These are phyloP conservation scores for Coemansia umbellata DNA, from an alignment of 192 early-diverging fungal species.

Conservation along the genomic window DNA sequence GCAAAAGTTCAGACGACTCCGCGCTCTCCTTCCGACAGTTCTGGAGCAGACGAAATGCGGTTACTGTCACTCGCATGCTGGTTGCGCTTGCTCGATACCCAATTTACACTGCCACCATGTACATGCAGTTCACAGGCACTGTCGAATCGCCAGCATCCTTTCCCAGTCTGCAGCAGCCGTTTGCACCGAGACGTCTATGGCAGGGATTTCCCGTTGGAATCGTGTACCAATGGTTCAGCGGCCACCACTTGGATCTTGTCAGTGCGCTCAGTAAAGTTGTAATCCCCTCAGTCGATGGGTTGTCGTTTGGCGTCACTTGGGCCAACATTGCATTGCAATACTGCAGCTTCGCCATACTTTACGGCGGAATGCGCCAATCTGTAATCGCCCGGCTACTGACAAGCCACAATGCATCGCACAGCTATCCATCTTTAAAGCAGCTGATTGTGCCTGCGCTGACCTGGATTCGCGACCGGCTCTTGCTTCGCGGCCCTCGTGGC, in stretches of 20 bases:
- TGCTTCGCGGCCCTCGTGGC: slow-evolving; percentile 16
- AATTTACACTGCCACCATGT: slow-evolving; percentile 18
- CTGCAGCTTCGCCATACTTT: slow-evolving; percentile 11
- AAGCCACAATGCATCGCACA: neutral
- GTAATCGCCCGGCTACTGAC: slow-evolving; percentile 12
- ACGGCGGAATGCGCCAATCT: slow-evolving; percentile 32
- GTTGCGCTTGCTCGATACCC: slow-evolving; percentile 19
- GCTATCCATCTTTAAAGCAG: neutral
- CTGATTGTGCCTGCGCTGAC: neutral
- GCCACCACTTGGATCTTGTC: slow-evolving; percentile 7
- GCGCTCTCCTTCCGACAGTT: too few species aligned
- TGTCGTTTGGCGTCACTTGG: neutral
- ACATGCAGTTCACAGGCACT: slow-evolving; percentile 9
- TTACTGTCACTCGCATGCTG: neutral
- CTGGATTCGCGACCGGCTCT: slow-evolving; percentile 20
- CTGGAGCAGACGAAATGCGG: slow-evolving; percentile 19
- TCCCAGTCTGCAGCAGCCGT: too few species aligned
- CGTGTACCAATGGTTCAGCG: slow-evolving; percentile 17
- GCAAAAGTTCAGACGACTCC: too few species aligned
- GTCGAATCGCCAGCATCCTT: neutral
- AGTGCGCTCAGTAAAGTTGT: neutral
- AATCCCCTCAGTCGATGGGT: neutral
- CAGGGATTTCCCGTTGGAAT: slow-evolving; percentile 12
- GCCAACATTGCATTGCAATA: slow-evolving; percentile 21
- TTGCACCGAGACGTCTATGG: too few species aligned